These are phyloP conservation scores for Aspergillus heteromorphus DNA, from an alignment of 495 filamentous ascomycete species.

Conservation along the genomic window DNA sequence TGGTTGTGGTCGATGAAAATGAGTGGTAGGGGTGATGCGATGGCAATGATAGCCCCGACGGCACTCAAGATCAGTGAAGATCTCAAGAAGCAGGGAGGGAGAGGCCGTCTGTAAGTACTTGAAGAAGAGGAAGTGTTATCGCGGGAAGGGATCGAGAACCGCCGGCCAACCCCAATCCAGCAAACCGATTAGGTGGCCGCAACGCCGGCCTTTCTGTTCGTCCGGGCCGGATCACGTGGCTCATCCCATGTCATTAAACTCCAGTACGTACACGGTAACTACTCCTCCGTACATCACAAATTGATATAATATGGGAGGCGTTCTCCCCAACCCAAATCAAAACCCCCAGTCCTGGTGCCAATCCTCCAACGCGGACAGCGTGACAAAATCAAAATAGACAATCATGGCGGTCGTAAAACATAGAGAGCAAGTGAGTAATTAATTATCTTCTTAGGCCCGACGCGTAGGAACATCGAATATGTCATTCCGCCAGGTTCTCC, in stretches of 20 bases:
- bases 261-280: too few species aligned
- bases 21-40: not conserved
- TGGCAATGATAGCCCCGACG: not conserved
- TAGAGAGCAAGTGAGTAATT: too few species aligned
- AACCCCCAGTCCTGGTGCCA: not conserved
- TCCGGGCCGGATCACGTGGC: constrained; percentile 16
- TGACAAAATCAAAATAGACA: not conserved
- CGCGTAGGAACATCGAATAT: constrained; percentile 64
- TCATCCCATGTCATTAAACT: too few species aligned
- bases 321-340: not conserved
- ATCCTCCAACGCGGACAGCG: not conserved
- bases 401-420: not conserved
- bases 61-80: constrained; percentile 16
- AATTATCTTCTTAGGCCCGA: not conserved
- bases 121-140: not conserved
- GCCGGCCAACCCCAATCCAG: too few species aligned
- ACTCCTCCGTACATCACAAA: not conserved
- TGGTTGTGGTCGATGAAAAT: not conserved
- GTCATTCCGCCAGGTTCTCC: constrained; percentile 67
- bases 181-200: constrained; percentile 13
- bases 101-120: not conserved
- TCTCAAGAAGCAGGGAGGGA: constrained; percentile 6
- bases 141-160: not conserved
- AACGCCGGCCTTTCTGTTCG: constrained; percentile 7
- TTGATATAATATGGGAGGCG: not conserved